These are phyloP conservation scores for Cenococcum geophilum DNA, from an alignment of 495 filamentous ascomycete species.

Conservation along the genomic window DNA sequence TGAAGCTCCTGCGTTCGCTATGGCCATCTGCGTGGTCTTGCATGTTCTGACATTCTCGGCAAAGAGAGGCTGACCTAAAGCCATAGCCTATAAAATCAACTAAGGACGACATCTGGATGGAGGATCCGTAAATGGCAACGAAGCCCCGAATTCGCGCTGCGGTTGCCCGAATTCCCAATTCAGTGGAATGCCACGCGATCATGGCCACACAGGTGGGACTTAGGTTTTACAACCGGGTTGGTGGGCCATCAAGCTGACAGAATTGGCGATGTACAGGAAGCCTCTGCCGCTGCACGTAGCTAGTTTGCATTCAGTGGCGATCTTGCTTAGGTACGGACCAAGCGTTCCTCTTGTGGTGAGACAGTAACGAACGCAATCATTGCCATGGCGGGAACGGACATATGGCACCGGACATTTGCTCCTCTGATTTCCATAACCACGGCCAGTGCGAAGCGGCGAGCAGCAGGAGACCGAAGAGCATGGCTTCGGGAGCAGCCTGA, in stretches of 20 bases:
- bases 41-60: no score
- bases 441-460: neutral
- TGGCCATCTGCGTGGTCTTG: no score
- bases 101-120: no score
- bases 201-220: neutral
- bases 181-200: conserved; percentile 1
- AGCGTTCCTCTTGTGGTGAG: neutral
- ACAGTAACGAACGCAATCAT: neutral
- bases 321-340: neutral
- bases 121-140: neutral
- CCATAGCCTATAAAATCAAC: no score
- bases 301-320: neutral
- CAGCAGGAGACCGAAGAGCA: neutral
- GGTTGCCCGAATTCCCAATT: neutral
- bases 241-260: neutral
- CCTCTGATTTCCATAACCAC: neutral
- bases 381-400: neutral
- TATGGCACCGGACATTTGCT: neutral
- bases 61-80: no score
- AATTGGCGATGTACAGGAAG: neutral
- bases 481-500: neutral
- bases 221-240: neutral
- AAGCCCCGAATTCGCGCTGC: neutral
- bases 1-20: no score
- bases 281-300: neutral